These are phyloP conservation scores for Diphasiastrum complanatum DNA, from an alignment of 83 land plant species.

Conservation along the genomic window DNA sequence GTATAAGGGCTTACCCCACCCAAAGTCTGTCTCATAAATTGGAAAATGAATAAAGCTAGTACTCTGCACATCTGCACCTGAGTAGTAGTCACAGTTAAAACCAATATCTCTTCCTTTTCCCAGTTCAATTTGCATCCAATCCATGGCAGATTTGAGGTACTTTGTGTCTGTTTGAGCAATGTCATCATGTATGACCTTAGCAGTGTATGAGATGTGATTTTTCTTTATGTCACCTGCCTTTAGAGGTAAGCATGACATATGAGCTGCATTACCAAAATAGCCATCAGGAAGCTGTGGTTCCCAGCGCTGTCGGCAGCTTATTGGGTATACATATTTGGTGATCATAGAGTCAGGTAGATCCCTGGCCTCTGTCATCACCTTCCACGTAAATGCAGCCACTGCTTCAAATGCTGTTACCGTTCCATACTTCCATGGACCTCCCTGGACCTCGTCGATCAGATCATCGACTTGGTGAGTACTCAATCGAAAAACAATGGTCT, in stretches of 20 bases:
- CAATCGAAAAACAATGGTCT: too few species aligned
- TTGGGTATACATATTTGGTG: too few species aligned
- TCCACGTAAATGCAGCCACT: too few species aligned
- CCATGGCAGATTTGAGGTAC: background rate
- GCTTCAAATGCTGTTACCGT: too few species aligned
- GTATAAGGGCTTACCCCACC: background rate
- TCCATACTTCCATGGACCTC: too few species aligned
- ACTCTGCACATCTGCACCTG: background rate
- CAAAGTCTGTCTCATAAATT: background rate
- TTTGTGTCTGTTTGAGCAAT: background rate
- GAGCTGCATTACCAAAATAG: slow-evolving; percentile 5
- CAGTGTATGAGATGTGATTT: slow-evolving; percentile 1
- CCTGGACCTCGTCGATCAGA: too few species aligned
- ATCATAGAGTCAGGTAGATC: too few species aligned
- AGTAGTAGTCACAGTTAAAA: background rate
- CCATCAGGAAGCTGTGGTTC: background rate
- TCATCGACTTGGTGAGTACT: too few species aligned
- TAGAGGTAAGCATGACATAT: background rate
- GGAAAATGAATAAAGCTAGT: background rate
- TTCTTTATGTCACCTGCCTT: background rate
- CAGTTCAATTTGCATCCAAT: slow-evolving; percentile 5
- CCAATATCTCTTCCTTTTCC: background rate
- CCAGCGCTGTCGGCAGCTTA: background rate
- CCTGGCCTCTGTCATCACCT: too few species aligned
- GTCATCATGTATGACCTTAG: background rate